Percentiles rank a stretch among this genome's conserved stretches.
These are phyloP conservation scores for Schizosaccharomyces japonicus DNA, from an alignment of 805 yeast genomes.

Conservation along the genomic window DNA sequence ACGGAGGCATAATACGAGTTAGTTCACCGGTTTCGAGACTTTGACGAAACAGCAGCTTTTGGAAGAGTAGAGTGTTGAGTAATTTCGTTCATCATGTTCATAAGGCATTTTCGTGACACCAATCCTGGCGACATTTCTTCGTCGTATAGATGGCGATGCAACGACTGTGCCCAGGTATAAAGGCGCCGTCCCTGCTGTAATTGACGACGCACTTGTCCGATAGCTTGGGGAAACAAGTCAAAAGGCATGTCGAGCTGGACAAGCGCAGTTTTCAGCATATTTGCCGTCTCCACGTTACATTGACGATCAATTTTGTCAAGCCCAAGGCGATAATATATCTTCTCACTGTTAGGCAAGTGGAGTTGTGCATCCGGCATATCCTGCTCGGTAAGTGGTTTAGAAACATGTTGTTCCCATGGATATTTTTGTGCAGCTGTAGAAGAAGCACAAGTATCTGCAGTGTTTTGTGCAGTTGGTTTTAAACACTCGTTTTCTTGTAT, in stretches of 20 bases:
- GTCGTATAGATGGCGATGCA: not conserved
- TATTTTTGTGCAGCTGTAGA: too few species aligned
- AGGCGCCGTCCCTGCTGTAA: not conserved
- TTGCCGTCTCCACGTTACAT: conserved; percentile 1
- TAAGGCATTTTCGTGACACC: not conserved
- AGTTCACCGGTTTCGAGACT: too few species aligned
- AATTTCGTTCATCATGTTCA: not conserved
- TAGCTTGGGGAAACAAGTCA: not conserved
- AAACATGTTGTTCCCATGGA: too few species aligned
- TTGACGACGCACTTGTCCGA: not conserved
- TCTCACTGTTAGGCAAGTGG: not conserved
- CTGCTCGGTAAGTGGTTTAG: not conserved
- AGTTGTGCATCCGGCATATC: not conserved
- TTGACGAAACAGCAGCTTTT: too few species aligned
- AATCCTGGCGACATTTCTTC: not conserved
- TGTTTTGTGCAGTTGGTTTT: too few species aligned
- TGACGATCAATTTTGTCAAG: not conserved
- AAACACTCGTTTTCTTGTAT: too few species aligned
- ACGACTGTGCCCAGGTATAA: not conserved
- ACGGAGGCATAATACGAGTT: too few species aligned
- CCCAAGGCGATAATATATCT: not conserved
- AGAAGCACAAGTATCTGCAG: too few species aligned
- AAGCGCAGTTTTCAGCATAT: not conserved
- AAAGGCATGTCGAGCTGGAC: conserved; percentile 1
- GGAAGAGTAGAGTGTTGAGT: too few species aligned